phyloP scores from a whole-genome alignment of 768 basidiomycete species.

The Tremella yokohamensis region DNA sequence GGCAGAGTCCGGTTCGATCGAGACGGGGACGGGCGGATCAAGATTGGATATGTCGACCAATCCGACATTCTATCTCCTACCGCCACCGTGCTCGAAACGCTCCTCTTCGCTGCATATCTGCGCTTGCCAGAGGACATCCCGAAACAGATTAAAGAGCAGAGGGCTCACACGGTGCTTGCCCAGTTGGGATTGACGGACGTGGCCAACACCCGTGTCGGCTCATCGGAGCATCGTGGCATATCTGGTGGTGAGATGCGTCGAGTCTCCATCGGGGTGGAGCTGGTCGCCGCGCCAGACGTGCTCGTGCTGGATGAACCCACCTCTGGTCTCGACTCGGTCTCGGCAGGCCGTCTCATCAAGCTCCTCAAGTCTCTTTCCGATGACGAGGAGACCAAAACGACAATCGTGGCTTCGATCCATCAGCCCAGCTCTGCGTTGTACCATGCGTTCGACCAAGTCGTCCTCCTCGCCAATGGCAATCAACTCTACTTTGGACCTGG shows the following conservation, averaged over 20 bases:
- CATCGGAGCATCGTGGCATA: constrained; percentile 72
- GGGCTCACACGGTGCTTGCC: constrained; percentile 63
- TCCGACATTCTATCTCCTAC: constrained; percentile 75
- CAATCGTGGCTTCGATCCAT: constrained; percentile 81
- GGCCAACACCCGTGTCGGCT: constrained; percentile 69
- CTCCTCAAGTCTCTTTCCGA: constrained; percentile 73
- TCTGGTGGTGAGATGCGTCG: constrained; percentile 88
- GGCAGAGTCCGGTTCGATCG: constrained; percentile 64
- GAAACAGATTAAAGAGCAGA: constrained; percentile 35
- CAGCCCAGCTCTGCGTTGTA: constrained; percentile 84
- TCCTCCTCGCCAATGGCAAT: constrained; percentile 68
- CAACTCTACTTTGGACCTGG: constrained; percentile 77
- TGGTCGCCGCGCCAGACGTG: constrained; percentile 78
- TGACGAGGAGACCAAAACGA: constrained; percentile 65
- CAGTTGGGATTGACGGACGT: constrained; percentile 73
- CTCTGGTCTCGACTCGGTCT: constrained; percentile 77
- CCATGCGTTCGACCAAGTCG: constrained; percentile 75
- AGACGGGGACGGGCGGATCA: constrained; percentile 51
- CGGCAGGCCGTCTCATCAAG: constrained; percentile 72
- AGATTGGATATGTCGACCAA: constrained; percentile 80
- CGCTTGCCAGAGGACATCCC: constrained; percentile 63
- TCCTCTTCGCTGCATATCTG: constrained; percentile 79
- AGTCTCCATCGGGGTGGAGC: constrained; percentile 83
- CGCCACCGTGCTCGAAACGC: constrained; percentile 74
- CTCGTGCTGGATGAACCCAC: constrained; percentile 81